phyloP scores from a whole-genome alignment of 1,139 yeast species.

The Yamadazyma blattariae region DNA sequence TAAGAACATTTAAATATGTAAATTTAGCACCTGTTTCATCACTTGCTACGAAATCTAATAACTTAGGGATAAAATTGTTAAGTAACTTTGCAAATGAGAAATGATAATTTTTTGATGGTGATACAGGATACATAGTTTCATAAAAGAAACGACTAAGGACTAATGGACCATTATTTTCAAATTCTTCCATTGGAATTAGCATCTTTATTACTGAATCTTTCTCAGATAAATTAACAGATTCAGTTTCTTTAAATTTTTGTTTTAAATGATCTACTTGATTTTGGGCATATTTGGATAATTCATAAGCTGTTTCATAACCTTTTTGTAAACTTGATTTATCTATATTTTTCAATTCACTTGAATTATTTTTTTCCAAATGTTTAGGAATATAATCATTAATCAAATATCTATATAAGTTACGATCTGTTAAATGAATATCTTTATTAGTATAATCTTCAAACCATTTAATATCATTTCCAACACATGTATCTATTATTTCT shows the following conservation, averaged over 20 bases:
- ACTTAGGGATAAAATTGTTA: slow-evolving; percentile 26
- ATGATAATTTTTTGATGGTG: slow-evolving; percentile 41
- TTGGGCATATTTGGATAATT: slow-evolving; percentile 15
- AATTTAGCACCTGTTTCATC: slow-evolving; percentile 8
- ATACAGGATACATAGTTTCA: slow-evolving; percentile 28
- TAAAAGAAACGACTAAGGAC: slow-evolving; percentile 34
- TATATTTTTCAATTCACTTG: slow-evolving; percentile 14
- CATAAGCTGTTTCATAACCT: slow-evolving; percentile 15
- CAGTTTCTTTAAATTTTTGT: slow-evolving; percentile 3
- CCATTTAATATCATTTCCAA: slow-evolving; percentile 44
- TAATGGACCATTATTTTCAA: slow-evolving; percentile 12
- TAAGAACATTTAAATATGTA: slow-evolving; percentile 22
- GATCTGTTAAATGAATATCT: slow-evolving; percentile 49
- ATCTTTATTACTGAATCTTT: slow-evolving; percentile 3
- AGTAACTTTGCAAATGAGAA: slow-evolving; percentile 47
- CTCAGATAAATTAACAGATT: not conserved
- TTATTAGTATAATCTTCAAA: slow-evolving; percentile 67
- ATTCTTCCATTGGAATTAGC: not conserved
- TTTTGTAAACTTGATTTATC: slow-evolving; percentile 14
- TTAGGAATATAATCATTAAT: slow-evolving; percentile 27
- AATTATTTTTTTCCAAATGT: slow-evolving; percentile 6
- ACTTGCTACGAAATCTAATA: slow-evolving; percentile 1
- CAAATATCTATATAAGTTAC: slow-evolving; percentile 48
- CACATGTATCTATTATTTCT: slow-evolving; percentile 48
- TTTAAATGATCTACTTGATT: slow-evolving; percentile 11